Base-by-base conservation (phyloP, 1,284 basidiomycete genomes). In the Mycosarcoma mackinlayi region DNA sequence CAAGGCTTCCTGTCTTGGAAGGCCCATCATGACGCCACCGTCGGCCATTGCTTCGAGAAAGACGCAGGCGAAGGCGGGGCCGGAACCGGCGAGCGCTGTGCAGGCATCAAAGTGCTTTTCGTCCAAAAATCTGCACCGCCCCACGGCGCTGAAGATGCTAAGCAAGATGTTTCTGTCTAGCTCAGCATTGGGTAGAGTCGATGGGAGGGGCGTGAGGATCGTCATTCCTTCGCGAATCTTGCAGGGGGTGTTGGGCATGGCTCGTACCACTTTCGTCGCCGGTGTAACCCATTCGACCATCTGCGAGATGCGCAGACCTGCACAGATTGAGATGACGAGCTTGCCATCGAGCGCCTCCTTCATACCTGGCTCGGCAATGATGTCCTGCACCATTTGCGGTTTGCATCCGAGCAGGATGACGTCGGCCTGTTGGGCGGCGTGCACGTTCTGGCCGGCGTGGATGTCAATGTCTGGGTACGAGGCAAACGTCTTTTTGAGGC, bases 21-120 rank as follows among this genome's bases (percentile, higher is more conserved):
- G 85, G 25, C 96, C 96, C 96, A 98, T 98, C 96, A 99, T 98
- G 39, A 98, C 96, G 28, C 93, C 96, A 30, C 96, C 96, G 84
- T 98, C 96, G 2, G 93, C 91, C 94, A 99, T 97, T 0, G 96
- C 95, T 84, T 99, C 96, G 62, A 99, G 86, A 77, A 98, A 94
- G 44, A 98, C 90, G 73, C 93, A 94, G 1, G 93, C 93, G 83
- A 99, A 98, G 0, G 96, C 96, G 28, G 96, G 96, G 0, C 96
- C 96, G 9, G 92, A 93, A 2, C 94, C 96, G 16, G 92, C 94
- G 4, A 99, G 86, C 9, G 96, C 96, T 0, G 96, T 99, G 81
- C 93, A 96, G 3, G 94, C 95, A 84, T 99, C 95, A 80, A 99
- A 98, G 84, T 98, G 76, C 58, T 82, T 82, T 46, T 82, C 80